Evolutionary conservation across 2,329 filamentous ascomycete genomes (phyloP).

Genomic region (Aspergillus versicolor): DNA sequence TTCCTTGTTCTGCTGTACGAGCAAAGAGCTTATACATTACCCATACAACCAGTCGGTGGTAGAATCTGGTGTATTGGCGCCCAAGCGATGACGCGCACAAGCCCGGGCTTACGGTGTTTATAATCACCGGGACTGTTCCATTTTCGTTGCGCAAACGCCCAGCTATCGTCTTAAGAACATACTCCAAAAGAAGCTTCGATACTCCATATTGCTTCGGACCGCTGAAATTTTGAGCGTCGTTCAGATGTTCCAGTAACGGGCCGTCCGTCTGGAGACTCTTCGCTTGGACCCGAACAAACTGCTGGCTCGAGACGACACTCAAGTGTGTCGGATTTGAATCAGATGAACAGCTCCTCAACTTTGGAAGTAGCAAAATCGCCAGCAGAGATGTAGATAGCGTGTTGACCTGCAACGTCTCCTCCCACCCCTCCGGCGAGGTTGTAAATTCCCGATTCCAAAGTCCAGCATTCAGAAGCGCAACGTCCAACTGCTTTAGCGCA

Average conservation of each 20-base stretch:
- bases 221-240: conserved; percentile 27
- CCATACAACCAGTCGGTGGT: conserved; percentile 34
- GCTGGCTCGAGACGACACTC: conserved; percentile 47
- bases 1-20: conserved; percentile 45
- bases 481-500: conserved; percentile 43
- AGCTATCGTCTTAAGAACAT: conserved; percentile 41
- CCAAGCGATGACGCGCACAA: conserved; percentile 44
- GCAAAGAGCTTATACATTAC: conserved; percentile 40
- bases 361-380: conserved; percentile 52
- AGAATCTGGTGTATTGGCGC: conserved; percentile 39
- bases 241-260: conserved; percentile 36
- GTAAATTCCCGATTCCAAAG: conserved; percentile 39
- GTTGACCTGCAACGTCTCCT: conserved; percentile 58
- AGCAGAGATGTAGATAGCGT: conserved; percentile 57
- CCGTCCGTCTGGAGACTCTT: conserved; percentile 31
- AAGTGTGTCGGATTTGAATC: conserved; percentile 38
- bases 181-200: conserved; percentile 46
- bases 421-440: conserved; percentile 46
- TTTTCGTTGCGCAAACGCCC: conserved; percentile 28
- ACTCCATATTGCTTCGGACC: conserved; percentile 39
- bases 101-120: conserved; percentile 48
- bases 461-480: conserved; percentile 49
- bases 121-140: conserved; percentile 40
- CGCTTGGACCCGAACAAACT: conserved; percentile 34
- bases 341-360: conserved; percentile 39